Conservation (phyloP, 75 land plant species). For the Azolla pinnata region DNA sequence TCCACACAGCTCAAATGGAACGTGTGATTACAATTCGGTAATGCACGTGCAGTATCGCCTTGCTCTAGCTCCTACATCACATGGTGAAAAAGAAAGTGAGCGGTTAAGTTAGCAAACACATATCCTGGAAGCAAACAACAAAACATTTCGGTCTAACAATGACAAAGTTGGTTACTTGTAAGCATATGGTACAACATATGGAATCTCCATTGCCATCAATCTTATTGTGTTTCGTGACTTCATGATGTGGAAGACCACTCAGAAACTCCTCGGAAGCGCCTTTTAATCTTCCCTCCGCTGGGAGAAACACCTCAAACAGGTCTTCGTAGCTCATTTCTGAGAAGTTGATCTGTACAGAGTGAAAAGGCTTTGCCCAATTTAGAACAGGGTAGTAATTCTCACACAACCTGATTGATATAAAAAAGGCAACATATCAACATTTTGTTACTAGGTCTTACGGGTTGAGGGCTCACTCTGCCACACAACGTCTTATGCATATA, state of each 20-base stretch:
- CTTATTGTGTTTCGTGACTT: constrained; percentile 4
- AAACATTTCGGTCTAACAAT: neutral
- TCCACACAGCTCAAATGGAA: constrained; percentile 11
- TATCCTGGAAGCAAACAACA: neutral
- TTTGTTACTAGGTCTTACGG: no score
- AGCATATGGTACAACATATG: constrained; percentile 11
- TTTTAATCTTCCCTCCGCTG: constrained; percentile 11
- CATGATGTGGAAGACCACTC: constrained; percentile 3
- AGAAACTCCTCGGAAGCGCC: constrained; percentile 11
- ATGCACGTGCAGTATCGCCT: constrained; percentile 6
- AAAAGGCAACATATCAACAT: no score
- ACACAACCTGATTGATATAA: no score
- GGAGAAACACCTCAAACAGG: constrained; percentile 28
- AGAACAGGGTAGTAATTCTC: no score
- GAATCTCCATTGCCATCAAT: constrained; percentile 6
- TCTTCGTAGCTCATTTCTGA: constrained; percentile 34
- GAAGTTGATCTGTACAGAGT: constrained; percentile 19
- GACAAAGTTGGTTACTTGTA: constrained; percentile 4
- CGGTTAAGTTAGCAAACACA: neutral
- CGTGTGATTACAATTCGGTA: constrained; percentile 5
- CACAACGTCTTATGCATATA: no score
- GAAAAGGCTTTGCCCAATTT: no score
- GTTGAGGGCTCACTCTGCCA: no score
- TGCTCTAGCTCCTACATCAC: constrained; percentile 11
- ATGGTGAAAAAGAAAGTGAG: constrained; percentile 1